Conservation (phyloP, 2,329 filamentous ascomycete species). For the Tolypocladium sp. region DNA sequence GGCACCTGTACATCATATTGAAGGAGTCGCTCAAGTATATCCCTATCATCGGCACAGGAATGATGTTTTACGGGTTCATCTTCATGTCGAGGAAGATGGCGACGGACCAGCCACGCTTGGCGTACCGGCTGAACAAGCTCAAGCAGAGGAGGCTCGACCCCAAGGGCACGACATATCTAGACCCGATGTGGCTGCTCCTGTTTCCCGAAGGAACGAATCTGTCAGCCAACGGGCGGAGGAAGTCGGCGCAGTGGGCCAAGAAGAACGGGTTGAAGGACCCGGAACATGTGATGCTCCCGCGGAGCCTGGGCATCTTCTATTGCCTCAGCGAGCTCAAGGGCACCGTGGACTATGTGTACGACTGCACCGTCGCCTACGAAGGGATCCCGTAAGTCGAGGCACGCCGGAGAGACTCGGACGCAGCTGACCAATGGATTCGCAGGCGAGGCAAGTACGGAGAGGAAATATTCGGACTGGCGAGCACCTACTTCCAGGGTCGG, state of each 20-base stretch:
- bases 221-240: conserved; percentile 58
- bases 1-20: conserved; percentile 81
- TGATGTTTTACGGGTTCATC: conserved; percentile 83
- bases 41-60: conserved; percentile 70
- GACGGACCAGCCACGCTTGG: conserved; percentile 66
- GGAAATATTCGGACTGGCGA: conserved; percentile 75
- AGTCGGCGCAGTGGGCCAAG: conserved; percentile 66
- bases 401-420: not conserved
- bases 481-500: conserved; percentile 80
- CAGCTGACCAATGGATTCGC: conserved; percentile 2
- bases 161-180: conserved; percentile 43
- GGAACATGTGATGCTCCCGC: conserved; percentile 65
- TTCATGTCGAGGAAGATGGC: conserved; percentile 89
- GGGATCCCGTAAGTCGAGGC: conserved; percentile 67
- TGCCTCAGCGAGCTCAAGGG: conserved; percentile 67
- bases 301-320: conserved; percentile 73
- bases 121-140: conserved; percentile 63
- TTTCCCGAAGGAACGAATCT: conserved; percentile 86
- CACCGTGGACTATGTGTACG: conserved; percentile 75
- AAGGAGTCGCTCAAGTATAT: conserved; percentile 81
- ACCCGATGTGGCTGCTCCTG: conserved; percentile 85
- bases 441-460: conserved; percentile 81
- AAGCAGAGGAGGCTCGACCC: conserved; percentile 47
- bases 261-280: conserved; percentile 66
- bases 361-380: conserved; percentile 93